phyloP scores from a whole-genome alignment of 805 yeast species.

The Saccharomycopsis vini region DNA sequence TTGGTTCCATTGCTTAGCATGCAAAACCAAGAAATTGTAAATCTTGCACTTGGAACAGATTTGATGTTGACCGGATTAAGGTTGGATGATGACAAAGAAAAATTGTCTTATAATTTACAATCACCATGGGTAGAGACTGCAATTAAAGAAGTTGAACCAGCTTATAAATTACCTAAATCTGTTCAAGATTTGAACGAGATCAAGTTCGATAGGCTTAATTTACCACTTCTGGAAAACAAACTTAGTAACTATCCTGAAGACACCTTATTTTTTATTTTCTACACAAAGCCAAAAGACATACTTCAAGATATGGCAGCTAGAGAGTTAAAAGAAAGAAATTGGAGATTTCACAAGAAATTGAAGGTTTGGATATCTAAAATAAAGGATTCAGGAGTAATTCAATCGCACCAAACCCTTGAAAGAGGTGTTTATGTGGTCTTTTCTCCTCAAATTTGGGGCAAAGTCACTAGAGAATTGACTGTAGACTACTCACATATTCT shows the following conservation, averaged over 20 bases:
- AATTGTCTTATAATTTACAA: slow-evolving; percentile 47
- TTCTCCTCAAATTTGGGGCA: slow-evolving; percentile 94
- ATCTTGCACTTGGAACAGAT: slow-evolving; percentile 70
- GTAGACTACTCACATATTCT: no score
- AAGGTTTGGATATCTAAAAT: slow-evolving; percentile 97
- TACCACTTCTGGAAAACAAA: slow-evolving; percentile 36
- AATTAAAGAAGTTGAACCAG: slow-evolving; percentile 83
- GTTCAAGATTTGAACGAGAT: slow-evolving; percentile 26
- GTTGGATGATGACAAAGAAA: slow-evolving; percentile 32
- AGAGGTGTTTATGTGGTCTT: slow-evolving; percentile 90
- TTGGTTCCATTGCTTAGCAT: slow-evolving; percentile 48
- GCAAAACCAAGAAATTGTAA: slow-evolving; percentile 54
- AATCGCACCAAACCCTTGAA: slow-evolving; percentile 70
- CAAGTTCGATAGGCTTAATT: slow-evolving; percentile 21
- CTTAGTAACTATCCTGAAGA: slow-evolving; percentile 65
- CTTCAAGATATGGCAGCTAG: slow-evolving; percentile 90
- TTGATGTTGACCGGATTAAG: slow-evolving; percentile 58
- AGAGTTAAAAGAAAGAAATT: slow-evolving; percentile 83
- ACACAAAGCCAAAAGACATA: slow-evolving; percentile 86
- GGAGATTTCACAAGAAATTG: slow-evolving; percentile 94
- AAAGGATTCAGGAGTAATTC: slow-evolving; percentile 78
- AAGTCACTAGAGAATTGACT: slow-evolving; percentile 66
- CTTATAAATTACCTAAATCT: slow-evolving; percentile 54
- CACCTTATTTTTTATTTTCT: slow-evolving; percentile 86
- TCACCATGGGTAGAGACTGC: slow-evolving; percentile 96